Evolutionary conservation across 306 rosid genomes (phyloP).

Genomic region (Prunus armeniaca): DNA sequence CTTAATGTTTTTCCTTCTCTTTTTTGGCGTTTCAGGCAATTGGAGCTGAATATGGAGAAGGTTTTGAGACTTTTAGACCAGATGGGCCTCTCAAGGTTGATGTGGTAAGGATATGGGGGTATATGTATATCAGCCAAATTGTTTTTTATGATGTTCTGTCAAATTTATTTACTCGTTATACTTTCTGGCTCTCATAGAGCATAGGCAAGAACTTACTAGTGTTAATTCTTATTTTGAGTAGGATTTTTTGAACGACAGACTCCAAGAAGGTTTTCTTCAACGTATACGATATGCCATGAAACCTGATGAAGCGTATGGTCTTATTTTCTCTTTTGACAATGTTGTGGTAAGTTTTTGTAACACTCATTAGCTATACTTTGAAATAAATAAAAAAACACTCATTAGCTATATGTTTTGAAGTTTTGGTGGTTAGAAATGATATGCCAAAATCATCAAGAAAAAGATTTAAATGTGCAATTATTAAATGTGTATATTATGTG

Average conservation of each 20-base stretch:
- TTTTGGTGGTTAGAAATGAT: neutral
- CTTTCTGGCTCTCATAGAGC: constrained; percentile 8
- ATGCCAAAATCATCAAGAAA: constrained; percentile 4
- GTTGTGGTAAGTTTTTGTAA: constrained; percentile 67
- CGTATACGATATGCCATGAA: constrained; percentile 97
- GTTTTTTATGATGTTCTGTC: neutral
- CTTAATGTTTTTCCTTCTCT: neutral
- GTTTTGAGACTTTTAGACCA: constrained; percentile 88
- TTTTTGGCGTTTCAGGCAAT: constrained; percentile 60
- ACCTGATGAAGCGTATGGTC: constrained; percentile 99
- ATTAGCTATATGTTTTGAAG: neutral
- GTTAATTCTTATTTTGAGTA: constrained; percentile 43
- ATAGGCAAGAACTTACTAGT: constrained; percentile 21
- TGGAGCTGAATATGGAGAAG: constrained; percentile 99
- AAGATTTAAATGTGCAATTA: neutral
- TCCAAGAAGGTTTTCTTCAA: constrained; percentile 93
- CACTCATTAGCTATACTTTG: neutral
- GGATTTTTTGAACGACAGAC: constrained; percentile 91
- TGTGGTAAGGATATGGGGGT: constrained; percentile 57
- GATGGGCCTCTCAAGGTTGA: constrained; percentile 95
- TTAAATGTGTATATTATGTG: constrained; percentile 22
- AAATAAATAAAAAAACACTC: neutral
- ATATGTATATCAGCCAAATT: neutral
- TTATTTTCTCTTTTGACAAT: constrained; percentile 93
- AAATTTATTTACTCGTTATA: constrained; percentile 4